Evolutionary conservation across 306 rosid species (phyloP), one percentile per base, ranked within the genome.

Genomic region (Geum urbanum): DNA sequence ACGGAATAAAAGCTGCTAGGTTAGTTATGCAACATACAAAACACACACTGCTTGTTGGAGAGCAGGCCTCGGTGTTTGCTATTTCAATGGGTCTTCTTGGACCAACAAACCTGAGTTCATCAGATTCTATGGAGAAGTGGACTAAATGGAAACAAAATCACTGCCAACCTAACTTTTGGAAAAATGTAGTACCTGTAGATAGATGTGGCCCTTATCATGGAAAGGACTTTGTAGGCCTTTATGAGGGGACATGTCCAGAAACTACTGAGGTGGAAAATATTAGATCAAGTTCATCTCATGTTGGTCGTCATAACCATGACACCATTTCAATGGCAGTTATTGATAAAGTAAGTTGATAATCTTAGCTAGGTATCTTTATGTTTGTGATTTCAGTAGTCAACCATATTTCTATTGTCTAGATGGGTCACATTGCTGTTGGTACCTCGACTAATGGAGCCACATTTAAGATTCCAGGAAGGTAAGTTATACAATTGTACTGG

Each of bases 391-490:
- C 4, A 32, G 15, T 47, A 48, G 76, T 61, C 55, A 35, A 76
- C 63, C 45, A 40, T 39, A 47, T 15, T 78, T 52, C 63, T 77
- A 70, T 88, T 82, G 58, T 55, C 20, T 72, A 94, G 98, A 75
- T 72, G 85, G 94, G 97, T 72, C 88, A 75, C 45, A 74, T 90
- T 56, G 98, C 97, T 15, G 97, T 88, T 69, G 98, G 97, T 63
- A 94, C 98, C 48, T 94, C 95, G 48, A 94, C 98, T 63, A 88
- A 94, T 78, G 98, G 98, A 45, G 97, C 97, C 69, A 88, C 92
- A 58, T 94, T 85, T 84, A 90, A 94, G 84, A 87, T 94, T 71
- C 98, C 98, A 37, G 98, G 98, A 72, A 90, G 98, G 98, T 94
- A 64, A 68, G 65, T 70, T 81, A 40, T 16, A 35, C 18, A 55